phyloP scores from a whole-genome alignment of 1,139 yeast species.

The Taphrina communis region DNA sequence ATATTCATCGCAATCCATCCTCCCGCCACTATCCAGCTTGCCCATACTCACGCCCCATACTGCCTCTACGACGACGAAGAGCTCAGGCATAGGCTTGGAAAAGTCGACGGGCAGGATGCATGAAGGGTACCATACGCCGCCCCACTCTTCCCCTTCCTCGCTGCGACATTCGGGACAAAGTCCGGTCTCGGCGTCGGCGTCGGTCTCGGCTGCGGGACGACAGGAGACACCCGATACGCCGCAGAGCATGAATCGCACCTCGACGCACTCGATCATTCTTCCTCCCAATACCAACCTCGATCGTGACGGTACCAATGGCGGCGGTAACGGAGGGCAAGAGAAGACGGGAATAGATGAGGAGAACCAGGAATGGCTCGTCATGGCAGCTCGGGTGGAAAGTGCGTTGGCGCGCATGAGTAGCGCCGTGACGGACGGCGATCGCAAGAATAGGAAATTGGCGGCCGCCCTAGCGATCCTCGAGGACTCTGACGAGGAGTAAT shows the following conservation, averaged over 20 bases:
- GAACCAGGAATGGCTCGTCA: neutral
- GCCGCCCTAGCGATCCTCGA: conserved; percentile 36
- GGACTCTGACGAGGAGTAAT: conserved; percentile 24
- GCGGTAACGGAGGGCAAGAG: neutral
- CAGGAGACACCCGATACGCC: neutral
- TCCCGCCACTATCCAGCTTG: neutral
- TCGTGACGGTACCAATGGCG: neutral
- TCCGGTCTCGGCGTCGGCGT: too few species aligned
- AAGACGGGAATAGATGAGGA: neutral
- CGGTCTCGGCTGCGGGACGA: neutral
- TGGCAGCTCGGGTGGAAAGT: conserved; percentile 17
- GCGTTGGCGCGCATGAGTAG: conserved; percentile 10
- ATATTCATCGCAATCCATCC: conserved; percentile 21
- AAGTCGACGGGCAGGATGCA: neutral
- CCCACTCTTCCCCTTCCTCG: conserved; percentile 14
- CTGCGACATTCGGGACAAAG: neutral
- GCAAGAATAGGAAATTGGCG: conserved; percentile 14
- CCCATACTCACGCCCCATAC: neutral
- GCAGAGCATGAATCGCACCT: conserved; percentile 1
- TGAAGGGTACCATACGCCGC: conserved; percentile 19
- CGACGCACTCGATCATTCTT: neutral
- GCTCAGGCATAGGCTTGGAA: neutral
- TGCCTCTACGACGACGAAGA: neutral
- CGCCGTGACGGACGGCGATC: neutral
- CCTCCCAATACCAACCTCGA: too few species aligned